Base-by-base conservation (phyloP, 306 rosid species). In the Malus fusca region DNA sequence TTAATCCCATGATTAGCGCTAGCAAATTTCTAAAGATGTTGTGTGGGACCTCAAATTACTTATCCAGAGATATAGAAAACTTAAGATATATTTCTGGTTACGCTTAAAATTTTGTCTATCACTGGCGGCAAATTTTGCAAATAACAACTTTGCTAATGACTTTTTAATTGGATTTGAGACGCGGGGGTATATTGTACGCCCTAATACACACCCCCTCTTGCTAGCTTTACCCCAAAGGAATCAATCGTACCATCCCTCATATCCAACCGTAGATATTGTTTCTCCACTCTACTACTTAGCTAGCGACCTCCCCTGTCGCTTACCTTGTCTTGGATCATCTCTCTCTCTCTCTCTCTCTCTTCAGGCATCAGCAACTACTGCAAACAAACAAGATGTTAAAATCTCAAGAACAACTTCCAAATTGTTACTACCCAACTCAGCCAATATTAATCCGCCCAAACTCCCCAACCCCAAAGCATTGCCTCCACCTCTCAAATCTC, bases 401-500 rank as follows among this genome's bases (percentile, higher is more conserved):
- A 77, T 79, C 88, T 43, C 18, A 25, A 62, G 91, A 94, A 55
- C 90, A 94, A 37, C 91, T 91, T 53, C 98, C 98, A 19, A 95
- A 94, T 79, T 94, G 97, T 73, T 44, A 73, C 5, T 87, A 87
- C 52, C 72, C 78, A 28, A 73, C 60, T 19, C 78, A 86, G 19
- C 83, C 98, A 2, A 37, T 75, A 7, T 56, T 68, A 8, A 78
- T 87, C 46, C 22, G 66, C 30, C 98, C 98, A 28, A 81, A 82
- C 73, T 64, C 78, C 42, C 89, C 91, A 52, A 94, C 98, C 0
- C 97, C 97, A 44, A 86, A 84, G 48, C 96, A 90, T 79, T 86
- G 86, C 31, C 82, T 94, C 55, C 83, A 83, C 15, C 91, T 94
- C 76, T 91, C 98, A 5, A 94, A 94, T 68, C 88, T 94, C 3